These are phyloP conservation scores for Saccharomyces hybrid DNA, from an alignment of 1,139 yeast species.

Conservation along the genomic window DNA sequence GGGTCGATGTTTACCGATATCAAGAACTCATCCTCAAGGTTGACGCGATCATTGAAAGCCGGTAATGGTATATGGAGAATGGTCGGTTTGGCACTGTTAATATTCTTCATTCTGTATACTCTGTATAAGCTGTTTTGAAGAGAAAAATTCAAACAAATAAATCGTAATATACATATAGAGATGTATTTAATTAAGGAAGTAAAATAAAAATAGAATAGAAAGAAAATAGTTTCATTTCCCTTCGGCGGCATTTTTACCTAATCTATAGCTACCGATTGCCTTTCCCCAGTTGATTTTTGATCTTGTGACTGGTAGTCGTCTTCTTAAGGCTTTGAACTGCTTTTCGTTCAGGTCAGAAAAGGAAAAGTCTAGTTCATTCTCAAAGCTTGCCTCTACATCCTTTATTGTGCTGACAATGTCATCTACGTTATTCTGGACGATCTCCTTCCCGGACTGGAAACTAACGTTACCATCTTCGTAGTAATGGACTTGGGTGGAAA, in stretches of 20 bases:
- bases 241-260: conserved; percentile 73
- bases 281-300: conserved; percentile 93
- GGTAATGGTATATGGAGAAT: conserved; percentile 53
- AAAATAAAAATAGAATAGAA: neutral
- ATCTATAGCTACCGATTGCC: conserved; percentile 80
- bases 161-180: neutral
- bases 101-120: conserved; percentile 62
- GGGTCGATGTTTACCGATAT: conserved; percentile 53
- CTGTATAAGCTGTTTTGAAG: conserved; percentile 46
- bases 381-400: conserved; percentile 52
- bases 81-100: conserved; percentile 51
- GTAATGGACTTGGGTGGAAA: conserved; percentile 75
- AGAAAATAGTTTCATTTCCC: conserved; percentile 23
- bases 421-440: conserved; percentile 24
- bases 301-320: conserved; percentile 87
- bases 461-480: conserved; percentile 95
- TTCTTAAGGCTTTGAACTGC: conserved; percentile 74
- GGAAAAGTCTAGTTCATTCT: conserved; percentile 52
- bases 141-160: neutral
- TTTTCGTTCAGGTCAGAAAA: conserved; percentile 70
- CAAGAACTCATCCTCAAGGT: conserved; percentile 57
- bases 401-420: conserved; percentile 45
- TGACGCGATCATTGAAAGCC: conserved; percentile 50
- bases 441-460: conserved; percentile 48
- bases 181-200: neutral